These are phyloP conservation scores for Plasmodium yoelii DNA, from an alignment of 169 alveolate genomes.

Conservation along the genomic window DNA sequence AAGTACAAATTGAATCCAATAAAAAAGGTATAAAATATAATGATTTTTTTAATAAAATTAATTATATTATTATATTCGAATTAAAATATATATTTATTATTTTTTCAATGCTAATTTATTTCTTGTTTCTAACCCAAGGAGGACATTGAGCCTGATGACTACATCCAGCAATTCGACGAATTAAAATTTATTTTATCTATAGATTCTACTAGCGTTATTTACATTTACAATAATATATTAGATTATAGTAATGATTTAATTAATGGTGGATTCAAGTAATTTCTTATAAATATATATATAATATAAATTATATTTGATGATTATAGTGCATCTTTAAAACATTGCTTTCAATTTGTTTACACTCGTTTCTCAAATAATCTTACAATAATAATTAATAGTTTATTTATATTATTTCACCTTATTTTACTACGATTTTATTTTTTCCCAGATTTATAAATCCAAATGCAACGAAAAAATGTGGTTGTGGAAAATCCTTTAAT, in stretches of 20 bases:
- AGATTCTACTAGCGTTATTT: constrained; percentile 74
- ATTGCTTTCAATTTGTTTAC: background rate
- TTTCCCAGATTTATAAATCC: constrained; percentile 74
- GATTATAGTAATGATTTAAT: constrained; percentile 70
- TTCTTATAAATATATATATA: constrained; percentile 2
- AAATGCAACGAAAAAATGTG: constrained; percentile 76
- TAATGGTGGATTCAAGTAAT: constrained; percentile 75
- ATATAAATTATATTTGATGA: constrained; percentile 3
- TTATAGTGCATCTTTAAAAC: background rate
- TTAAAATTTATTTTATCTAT: constrained; percentile 61
- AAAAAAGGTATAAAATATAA: constrained; percentile 36
- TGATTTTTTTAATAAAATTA: background rate
- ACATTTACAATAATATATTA: constrained; percentile 53
- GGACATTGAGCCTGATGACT: constrained; percentile 73
- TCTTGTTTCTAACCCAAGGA: constrained; percentile 7
- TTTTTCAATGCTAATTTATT: too few relatives aligned
- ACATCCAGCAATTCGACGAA: constrained; percentile 67
- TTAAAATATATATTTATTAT: background rate
- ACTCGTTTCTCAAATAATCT: background rate
- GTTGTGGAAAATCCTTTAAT: constrained; percentile 76
- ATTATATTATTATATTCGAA: background rate
- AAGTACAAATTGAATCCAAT: constrained; percentile 70
- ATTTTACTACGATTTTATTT: constrained; percentile 5
- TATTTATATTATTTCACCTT: constrained; percentile 4
- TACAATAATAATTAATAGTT: background rate